phyloP scores from a whole-genome alignment of 2,329 filamentous ascomycete species.

The Calonectria pteridis region DNA sequence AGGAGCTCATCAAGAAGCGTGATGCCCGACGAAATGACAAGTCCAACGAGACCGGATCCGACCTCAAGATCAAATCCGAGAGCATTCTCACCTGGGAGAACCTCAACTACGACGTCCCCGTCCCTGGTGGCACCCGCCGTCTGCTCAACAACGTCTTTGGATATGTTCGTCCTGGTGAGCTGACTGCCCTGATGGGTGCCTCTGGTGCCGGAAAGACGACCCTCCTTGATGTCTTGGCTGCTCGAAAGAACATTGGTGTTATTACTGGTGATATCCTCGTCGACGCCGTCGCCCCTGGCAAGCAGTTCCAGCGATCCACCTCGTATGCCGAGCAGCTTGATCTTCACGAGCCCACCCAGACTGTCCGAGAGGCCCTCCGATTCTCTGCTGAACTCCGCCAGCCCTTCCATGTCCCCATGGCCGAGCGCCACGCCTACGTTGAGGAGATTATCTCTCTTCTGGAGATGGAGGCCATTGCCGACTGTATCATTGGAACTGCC shows the following conservation, averaged over 20 bases:
- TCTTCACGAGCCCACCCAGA: slow-evolving; percentile 72
- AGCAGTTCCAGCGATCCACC: slow-evolving; percentile 72
- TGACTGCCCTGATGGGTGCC: slow-evolving; percentile 85
- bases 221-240: slow-evolving; percentile 79
- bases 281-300: slow-evolving; percentile 67
- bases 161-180: slow-evolving; percentile 80
- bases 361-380: slow-evolving; percentile 72
- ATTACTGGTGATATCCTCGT: slow-evolving; percentile 69
- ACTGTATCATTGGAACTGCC: slow-evolving; percentile 68
- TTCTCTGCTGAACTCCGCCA: slow-evolving; percentile 74
- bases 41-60: slow-evolving; percentile 58
- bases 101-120: slow-evolving; percentile 81
- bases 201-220: slow-evolving; percentile 92
- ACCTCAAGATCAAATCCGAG: slow-evolving; percentile 70
- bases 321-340: slow-evolving; percentile 74
- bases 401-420: slow-evolving; percentile 63
- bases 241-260: slow-evolving; percentile 72
- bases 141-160: slow-evolving; percentile 71
- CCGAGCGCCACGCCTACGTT: slow-evolving; percentile 70
- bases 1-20: slow-evolving; percentile 70
- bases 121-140: slow-evolving; percentile 66
- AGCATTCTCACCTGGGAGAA: slow-evolving; percentile 88
- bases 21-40: slow-evolving; percentile 65
- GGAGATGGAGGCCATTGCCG: slow-evolving; percentile 70
- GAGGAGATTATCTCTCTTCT: slow-evolving; percentile 71